Evolutionary conservation across 768 basidiomycete genomes (phyloP), one percentile per base, ranked within the genome.

Genomic region (Rhizopogon salebrosus): DNA sequence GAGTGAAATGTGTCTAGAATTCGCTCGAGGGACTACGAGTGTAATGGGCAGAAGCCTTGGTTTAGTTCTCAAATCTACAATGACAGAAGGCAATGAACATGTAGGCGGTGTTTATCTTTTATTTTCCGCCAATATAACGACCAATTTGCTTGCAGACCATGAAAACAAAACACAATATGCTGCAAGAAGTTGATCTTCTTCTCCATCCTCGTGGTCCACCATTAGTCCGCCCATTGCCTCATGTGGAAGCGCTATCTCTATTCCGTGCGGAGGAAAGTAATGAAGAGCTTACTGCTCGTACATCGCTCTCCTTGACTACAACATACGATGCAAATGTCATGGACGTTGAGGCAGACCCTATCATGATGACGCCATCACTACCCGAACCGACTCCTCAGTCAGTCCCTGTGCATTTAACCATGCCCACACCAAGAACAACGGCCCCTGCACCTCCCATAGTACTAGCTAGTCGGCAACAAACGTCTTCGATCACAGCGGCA

Each of bases 191-290:
- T 42, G 87, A 89, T 53, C 64, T 84, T 24, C 69, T 92, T 22
- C 63, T 94, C 10, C 92, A 93, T 60, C 90, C 91, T 41, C 84
- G 89, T 20, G 74, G 88, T 4, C 92, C 92, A 8, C 87, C 90
- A 7, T 68, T 89, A 11, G 73, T 90, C 49, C 82, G 85, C 41
- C 75, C 85, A 3, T 65, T 87, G 52, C 87, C 89, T 14, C 73
- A 78, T 27, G 63, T 87, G 10, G 87, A 87, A 56, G 66, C 75
- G 1, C 63, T 90, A 14, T 76, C 83, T 11, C 72, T 91, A 26
- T 83, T 82, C 57, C 76, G 75, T 24, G 69, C 71, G 2, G 86
- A 90, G 57, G 87, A 88, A 60, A 75, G 79, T 27, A 71, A 75
- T 18, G 86, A 89, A 60, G 89, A 92, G 67, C 61, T 55, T 3